Percentiles rank a stretch among this genome's conserved stretches.
Conservation (phyloP, 2,329 filamentous ascomycete genomes). For the Monosporascus sp. region DNA sequence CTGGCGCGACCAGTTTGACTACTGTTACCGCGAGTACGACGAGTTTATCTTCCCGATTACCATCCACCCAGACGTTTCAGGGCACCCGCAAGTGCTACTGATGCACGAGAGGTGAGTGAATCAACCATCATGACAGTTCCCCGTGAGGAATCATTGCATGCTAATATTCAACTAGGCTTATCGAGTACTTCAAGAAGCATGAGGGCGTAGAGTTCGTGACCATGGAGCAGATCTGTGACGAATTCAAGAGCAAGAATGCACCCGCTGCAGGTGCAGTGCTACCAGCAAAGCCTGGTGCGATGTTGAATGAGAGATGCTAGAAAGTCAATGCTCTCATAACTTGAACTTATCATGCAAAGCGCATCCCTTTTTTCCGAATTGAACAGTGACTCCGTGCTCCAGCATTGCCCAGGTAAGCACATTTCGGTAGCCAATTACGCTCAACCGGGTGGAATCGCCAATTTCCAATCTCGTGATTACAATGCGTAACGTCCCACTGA, state of each 20-base stretch:
- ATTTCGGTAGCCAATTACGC: no score
- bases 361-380: no score
- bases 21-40: conserved; percentile 72
- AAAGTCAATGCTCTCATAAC: not conserved
- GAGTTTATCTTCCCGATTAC: conserved; percentile 75
- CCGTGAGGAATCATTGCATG: conserved; percentile 5
- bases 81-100: conserved; percentile 64
- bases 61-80: conserved; percentile 69
- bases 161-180: conserved; percentile 38
- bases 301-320: not conserved
- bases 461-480: not conserved
- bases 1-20: conserved; percentile 64
- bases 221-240: conserved; percentile 62
- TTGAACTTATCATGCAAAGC: no score
- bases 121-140: not conserved
- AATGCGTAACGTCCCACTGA: not conserved
- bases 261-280: conserved; percentile 54
- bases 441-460: no score
- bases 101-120: conserved; percentile 62
- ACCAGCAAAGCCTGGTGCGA: conserved; percentile 40
- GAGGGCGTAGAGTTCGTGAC: conserved; percentile 61
- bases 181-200: conserved; percentile 62
- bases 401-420: no score
- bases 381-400: no score
- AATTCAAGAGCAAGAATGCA: conserved; percentile 63